Percentiles rank a stretch among this genome's conserved stretches.
phyloP scores from a whole-genome alignment of 2,329 filamentous ascomycete genomes.

The Didymella arachidicola region DNA sequence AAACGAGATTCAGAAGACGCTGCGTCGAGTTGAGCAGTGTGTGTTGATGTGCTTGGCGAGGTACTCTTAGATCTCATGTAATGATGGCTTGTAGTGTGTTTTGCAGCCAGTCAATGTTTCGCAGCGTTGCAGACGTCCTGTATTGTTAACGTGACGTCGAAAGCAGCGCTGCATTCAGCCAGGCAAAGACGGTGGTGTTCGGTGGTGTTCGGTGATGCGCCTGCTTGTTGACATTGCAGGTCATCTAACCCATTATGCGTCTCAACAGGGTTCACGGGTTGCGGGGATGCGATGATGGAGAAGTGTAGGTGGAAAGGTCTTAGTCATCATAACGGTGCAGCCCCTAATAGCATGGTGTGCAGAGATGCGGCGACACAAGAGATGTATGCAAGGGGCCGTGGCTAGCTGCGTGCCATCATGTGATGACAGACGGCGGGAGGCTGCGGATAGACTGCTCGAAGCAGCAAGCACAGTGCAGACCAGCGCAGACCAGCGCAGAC shows the following conservation, averaged over 20 bases:
- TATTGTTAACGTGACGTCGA: neutral
- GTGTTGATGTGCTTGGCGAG: too few relatives aligned
- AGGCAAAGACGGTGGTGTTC: neutral
- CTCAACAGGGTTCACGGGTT: neutral
- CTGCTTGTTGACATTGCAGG: neutral
- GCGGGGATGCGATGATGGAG: neutral
- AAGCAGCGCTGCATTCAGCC: neutral
- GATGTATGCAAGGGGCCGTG: conserved; percentile 1
- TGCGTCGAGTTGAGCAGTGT: too few relatives aligned
- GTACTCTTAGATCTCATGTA: too few relatives aligned
- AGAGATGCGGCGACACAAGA: neutral
- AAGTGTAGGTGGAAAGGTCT: neutral
- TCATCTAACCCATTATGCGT: neutral
- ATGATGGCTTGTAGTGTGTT: too few relatives aligned
- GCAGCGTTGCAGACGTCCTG: neutral
- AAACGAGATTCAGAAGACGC: too few relatives aligned
- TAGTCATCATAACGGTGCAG: neutral
- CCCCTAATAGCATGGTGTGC: neutral
- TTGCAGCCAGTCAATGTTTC: neutral
- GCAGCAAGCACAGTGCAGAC: conserved; percentile 2
- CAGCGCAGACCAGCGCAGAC: neutral
- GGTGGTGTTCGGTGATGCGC: neutral
- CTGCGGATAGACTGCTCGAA: conserved; percentile 16
- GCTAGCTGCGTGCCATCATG: conserved; percentile 6
- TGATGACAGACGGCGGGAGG: conserved; percentile 2